Conservation (phyloP, 2,329 filamentous ascomycete genomes). For the Pyricularia sp. region DNA sequence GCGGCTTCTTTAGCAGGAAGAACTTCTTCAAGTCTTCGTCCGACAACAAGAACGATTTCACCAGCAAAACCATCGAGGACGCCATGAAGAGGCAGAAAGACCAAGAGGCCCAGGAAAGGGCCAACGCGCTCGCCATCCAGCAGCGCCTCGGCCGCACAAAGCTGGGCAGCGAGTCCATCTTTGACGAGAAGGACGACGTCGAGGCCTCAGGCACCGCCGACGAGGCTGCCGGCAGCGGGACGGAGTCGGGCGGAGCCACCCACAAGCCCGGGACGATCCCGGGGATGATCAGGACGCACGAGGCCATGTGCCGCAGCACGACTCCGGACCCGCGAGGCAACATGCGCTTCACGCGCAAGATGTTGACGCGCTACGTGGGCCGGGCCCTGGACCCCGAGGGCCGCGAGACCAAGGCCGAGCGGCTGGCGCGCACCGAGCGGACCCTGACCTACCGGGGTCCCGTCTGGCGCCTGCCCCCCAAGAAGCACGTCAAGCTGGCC, state of each 20-base stretch:
- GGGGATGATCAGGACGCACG: constrained; percentile 28
- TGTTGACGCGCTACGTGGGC: constrained; percentile 68
- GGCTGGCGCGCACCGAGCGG: constrained; percentile 56
- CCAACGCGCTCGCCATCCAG: constrained; percentile 18
- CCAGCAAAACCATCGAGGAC: not conserved
- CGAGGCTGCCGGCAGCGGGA: constrained; percentile 1
- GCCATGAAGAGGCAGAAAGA: not conserved
- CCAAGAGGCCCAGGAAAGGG: not conserved
- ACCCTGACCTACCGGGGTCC: constrained; percentile 51
- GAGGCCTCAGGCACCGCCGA: constrained; percentile 17
- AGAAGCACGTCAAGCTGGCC: constrained; percentile 82
- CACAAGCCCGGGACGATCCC: constrained; percentile 4
- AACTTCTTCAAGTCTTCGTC: too few relatives aligned
- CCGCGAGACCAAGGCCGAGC: constrained; percentile 45
- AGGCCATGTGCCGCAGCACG: constrained; percentile 51
- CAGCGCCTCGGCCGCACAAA: constrained; percentile 32
- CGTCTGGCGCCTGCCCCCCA: constrained; percentile 73
- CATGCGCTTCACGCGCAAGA: constrained; percentile 71
- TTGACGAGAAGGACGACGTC: constrained; percentile 44
- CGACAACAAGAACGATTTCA: constrained; percentile 7
- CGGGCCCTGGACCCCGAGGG: constrained; percentile 54
- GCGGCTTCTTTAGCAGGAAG: too few relatives aligned
- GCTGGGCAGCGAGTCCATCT: constrained; percentile 51
- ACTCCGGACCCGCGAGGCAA: constrained; percentile 69
- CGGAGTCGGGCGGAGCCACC: constrained; percentile 1